Base-by-base conservation (phyloP, 768 basidiomycete species). In the Strobilomyces confusus region DNA sequence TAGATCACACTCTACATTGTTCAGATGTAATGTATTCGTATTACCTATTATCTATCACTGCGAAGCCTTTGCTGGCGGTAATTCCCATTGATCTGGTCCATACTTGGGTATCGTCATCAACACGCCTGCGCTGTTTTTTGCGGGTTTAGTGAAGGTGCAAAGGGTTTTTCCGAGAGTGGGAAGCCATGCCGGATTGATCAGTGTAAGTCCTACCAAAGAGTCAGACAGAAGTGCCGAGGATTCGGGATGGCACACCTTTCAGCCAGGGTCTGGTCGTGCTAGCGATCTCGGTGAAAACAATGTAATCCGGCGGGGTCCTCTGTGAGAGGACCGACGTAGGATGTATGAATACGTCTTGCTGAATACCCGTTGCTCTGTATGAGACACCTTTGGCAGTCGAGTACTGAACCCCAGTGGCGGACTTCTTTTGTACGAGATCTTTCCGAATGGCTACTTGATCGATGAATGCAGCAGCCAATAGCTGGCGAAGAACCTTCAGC, bases 371-470 rank as follows among this genome's bases (percentile, higher is more conserved):
- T 1, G 93, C 87, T 46, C 78, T 80, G 68, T 98, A 99, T 0
- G 93, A 74, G 17, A 98, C 82, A 9, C 87, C 88, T 62, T 83
- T 85, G 0, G 87, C 80, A 23, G 84, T 91, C 9, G 86, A 75
- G 66, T 79, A 90, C 60, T 91, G 86, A 41, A 77, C 72, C 5
- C 88, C 90, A 13, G 78, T 74, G 3, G 78, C 73, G 15, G 76
- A 72, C 44, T 77, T 73, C 56, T 81, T 82, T 42, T 84, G 79
- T 14, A 85, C 77, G 32, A 91, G 69, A 65, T 98, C 95, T 65
- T 89, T 92, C 25, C 97, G 84, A 14, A 95, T 79, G 9, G 97
- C 97, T 14, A 98, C 84, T 69, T 95, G 92, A 69, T 99, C 95
- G 58, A 98, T 91, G 72, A 97, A 98, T 15, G 84, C 90, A 11